A percentile compares a stretch with the other conserved stretches of the same genome.
Conservation (phyloP, 768 basidiomycete genomes). For the Termitomyces sp. region DNA sequence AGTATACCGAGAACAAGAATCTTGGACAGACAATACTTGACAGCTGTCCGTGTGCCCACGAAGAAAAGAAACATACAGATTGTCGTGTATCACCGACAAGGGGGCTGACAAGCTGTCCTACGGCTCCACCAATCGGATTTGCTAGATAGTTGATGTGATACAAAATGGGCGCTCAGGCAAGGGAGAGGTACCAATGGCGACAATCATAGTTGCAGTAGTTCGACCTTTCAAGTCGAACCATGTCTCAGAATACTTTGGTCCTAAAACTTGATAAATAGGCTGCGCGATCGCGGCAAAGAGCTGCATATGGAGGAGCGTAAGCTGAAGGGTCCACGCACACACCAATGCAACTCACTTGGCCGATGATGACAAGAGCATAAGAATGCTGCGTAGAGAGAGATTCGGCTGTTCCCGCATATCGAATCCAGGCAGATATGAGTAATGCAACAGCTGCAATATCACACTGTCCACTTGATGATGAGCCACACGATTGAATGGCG, state of each 20-base stretch:
- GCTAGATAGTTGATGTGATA: constrained; percentile 34
- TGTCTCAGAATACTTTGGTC: constrained; percentile 76
- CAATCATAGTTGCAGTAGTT: constrained; percentile 70
- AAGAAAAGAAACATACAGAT: constrained; percentile 46
- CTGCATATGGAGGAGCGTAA: constrained; percentile 31
- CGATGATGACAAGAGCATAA: constrained; percentile 67
- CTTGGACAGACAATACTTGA: constrained; percentile 29
- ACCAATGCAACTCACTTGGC: constrained; percentile 45
- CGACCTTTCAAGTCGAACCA: constrained; percentile 80
- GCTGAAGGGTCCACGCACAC: neutral
- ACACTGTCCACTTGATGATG: constrained; percentile 39
- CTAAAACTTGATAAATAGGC: constrained; percentile 73
- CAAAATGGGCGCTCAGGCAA: neutral
- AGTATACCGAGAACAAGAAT: constrained; percentile 71
- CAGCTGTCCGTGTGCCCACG: neutral
- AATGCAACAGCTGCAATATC: constrained; percentile 53
- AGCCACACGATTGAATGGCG: neutral
- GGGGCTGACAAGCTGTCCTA: constrained; percentile 74
- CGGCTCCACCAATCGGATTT: constrained; percentile 70
- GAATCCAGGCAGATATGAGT: constrained; percentile 69
- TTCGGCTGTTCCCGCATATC: constrained; percentile 66
- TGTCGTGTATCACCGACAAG: constrained; percentile 47
- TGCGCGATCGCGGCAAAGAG: constrained; percentile 62
- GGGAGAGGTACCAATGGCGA: constrained; percentile 41
- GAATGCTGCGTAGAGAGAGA: constrained; percentile 48